Conservation (phyloP, 306 rosid genomes). For the Neltuma alba region DNA sequence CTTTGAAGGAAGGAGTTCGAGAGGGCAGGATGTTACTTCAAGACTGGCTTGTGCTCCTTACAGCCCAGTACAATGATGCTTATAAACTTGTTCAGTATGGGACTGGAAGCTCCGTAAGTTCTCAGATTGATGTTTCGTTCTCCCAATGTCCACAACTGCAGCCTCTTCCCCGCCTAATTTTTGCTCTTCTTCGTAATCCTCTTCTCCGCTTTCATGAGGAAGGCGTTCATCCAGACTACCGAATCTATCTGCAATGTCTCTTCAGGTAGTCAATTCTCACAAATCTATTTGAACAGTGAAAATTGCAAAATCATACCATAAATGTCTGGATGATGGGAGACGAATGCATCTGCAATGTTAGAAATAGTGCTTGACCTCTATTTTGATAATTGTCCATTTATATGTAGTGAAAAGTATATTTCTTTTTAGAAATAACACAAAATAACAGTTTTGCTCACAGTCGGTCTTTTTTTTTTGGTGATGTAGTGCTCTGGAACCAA, state of each 20-base stretch:
- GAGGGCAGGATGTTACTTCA: constrained; percentile 95
- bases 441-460: constrained; percentile 13
- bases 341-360: constrained; percentile 28
- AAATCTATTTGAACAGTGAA: constrained; percentile 16
- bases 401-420: not conserved
- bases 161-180: constrained; percentile 81
- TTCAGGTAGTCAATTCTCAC: constrained; percentile 65
- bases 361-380: constrained; percentile 14
- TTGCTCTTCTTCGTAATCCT: constrained; percentile 93
- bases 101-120: constrained; percentile 65
- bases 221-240: constrained; percentile 94
- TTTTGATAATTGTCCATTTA: not conserved
- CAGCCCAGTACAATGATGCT: constrained; percentile 90
- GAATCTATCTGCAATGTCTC: constrained; percentile 94
- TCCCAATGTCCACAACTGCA: constrained; percentile 93
- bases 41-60: constrained; percentile 96
- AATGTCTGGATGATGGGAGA: constrained; percentile 1
- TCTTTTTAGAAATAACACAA: no score
- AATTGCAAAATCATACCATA: constrained; percentile 24
- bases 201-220: constrained; percentile 94
- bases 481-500: constrained; percentile 85
- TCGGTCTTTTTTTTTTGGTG: constrained; percentile 38
- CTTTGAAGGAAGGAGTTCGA: constrained; percentile 96
- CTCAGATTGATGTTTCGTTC: constrained; percentile 84
- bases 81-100: constrained; percentile 67